These are phyloP conservation scores for Tetrapisispora arboricola DNA, from an alignment of 805 yeast genomes.

Conservation along the genomic window DNA sequence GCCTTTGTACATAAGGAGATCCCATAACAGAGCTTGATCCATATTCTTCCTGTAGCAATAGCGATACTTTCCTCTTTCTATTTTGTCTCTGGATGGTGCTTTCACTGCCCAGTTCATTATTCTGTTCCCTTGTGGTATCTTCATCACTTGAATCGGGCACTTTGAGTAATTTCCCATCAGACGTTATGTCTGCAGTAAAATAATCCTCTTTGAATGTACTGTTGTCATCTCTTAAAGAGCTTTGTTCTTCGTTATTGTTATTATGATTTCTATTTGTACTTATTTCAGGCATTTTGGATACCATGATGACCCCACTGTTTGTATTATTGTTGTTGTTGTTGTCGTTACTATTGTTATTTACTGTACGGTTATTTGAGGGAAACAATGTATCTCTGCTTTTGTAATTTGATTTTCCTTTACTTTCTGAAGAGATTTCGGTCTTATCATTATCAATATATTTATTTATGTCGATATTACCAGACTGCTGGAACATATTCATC, in stretches of 20 bases:
- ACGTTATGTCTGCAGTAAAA: constrained; percentile 16
- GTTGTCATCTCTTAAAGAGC: not conserved
- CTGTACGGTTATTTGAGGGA: constrained; percentile 4
- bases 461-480: constrained; percentile 52
- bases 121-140: constrained; percentile 6
- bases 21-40: constrained; percentile 26
- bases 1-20: constrained; percentile 12
- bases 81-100: constrained; percentile 24
- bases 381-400: constrained; percentile 1
- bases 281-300: constrained; percentile 4
- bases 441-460: not conserved
- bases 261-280: not conserved
- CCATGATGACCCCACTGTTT: constrained; percentile 4
- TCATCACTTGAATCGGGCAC: constrained; percentile 25
- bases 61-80: constrained; percentile 25
- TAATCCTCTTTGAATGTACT: constrained; percentile 7
- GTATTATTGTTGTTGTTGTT: too few species aligned
- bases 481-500: constrained; percentile 67
- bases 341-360: too few species aligned
- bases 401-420: not conserved
- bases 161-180: constrained; percentile 19
- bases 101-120: constrained; percentile 11
- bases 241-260: not conserved
- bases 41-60: constrained; percentile 25
- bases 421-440: not conserved